These are phyloP conservation scores for Rhododendron simsii DNA, from an alignment of 148 eudicot genomes.

Conservation along the genomic window DNA sequence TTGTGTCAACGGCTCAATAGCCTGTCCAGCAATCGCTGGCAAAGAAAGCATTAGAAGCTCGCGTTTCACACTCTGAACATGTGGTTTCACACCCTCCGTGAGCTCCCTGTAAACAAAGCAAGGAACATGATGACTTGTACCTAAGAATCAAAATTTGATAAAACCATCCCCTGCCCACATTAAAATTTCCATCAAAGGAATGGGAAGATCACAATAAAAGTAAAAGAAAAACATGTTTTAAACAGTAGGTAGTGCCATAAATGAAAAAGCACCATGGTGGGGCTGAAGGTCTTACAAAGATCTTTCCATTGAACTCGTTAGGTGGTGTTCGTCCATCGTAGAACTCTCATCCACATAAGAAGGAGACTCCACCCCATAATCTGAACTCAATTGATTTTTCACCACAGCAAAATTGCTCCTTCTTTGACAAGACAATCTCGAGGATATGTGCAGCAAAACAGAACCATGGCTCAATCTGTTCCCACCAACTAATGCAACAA, in stretches of 20 bases:
- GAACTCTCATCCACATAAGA: conserved; percentile 40
- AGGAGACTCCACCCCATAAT: conserved; percentile 35
- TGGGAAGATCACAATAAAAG: background rate
- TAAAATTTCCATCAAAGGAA: background rate
- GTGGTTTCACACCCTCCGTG: conserved; percentile 14
- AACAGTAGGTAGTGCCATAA: background rate
- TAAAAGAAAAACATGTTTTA: background rate
- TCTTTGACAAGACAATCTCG: conserved; percentile 22
- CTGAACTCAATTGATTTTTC: conserved; percentile 32
- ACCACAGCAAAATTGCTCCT: conserved; percentile 24
- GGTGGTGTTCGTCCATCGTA: conserved; percentile 13
- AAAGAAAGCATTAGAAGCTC: conserved; percentile 70
- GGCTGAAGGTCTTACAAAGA: conserved; percentile 19
- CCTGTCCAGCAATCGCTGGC: conserved; percentile 91
- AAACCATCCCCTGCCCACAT: background rate
- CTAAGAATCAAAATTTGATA: background rate
- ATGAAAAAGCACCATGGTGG: background rate
- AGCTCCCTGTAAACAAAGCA: conserved; percentile 36
- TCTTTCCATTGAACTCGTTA: conserved; percentile 21
- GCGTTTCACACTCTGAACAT: conserved; percentile 26
- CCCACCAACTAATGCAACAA: conserved; percentile 7
- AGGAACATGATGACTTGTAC: background rate
- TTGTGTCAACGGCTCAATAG: conserved; percentile 87
- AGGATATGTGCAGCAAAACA: conserved; percentile 20
- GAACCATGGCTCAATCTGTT: conserved; percentile 15